Base-by-base conservation (phyloP, 306 rosid species). In the Comarum palustre region DNA sequence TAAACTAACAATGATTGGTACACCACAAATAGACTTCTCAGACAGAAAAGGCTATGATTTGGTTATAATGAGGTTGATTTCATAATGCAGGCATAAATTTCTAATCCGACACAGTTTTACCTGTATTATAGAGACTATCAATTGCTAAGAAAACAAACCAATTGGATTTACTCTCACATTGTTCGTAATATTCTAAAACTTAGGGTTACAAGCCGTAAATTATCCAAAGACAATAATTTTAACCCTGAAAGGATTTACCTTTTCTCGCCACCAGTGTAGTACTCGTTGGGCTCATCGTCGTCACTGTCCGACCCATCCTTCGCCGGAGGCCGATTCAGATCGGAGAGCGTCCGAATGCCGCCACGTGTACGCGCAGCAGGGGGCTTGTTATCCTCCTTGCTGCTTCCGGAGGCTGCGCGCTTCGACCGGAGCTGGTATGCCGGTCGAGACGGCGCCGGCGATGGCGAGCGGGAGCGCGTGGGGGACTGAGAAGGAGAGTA, bases 241-340 rank as follows among this genome's bases (percentile, higher is more conserved):
- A 60, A 24, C 41, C n/a, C 41, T 39, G 1, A 39, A 2, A 46
- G 27, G 16, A 16, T 13, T 72, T 73, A 93, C 97, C 99, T 91
- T 77, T 89, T 91, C 85, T 94, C 86, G 13, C 99, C 99, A 34
- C 99, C 97, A 20, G 97, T 75, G 79, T 89, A 91, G 69, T 86
- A 88, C 79, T 94, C 96, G 51, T 80, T 90, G 3, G 90, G 85
- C 48, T 89, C 95, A 75, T 94, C 98, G 1, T 90, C 83, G 60
- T 93, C 92, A 15, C 89, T 80, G 25, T 77, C 93, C 0, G 88
- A 85, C 6, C 73, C 86, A 13, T 77, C 80, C 15, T 66, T 70
- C 6, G 67, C 84, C 17, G 85, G 70, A 20, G 74, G 84, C n/a
- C 75, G 83, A 77, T 94, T 88, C 71, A 91, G 86, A 86, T 89